Evolutionary conservation across 108 stramenopile species (phyloP).

Genomic region (Nitzschia sp.): DNA sequence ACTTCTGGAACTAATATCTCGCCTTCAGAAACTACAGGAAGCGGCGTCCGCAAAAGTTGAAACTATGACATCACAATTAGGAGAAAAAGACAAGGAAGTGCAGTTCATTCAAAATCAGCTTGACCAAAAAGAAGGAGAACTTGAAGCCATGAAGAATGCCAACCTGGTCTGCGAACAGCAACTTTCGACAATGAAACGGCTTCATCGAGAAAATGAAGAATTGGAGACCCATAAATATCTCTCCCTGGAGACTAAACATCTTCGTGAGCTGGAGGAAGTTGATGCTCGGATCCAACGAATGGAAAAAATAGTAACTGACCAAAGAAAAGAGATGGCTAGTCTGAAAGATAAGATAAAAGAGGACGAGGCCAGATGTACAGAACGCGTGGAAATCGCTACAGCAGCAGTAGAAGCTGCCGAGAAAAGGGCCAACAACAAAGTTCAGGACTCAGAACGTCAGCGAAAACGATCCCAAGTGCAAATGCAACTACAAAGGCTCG

Average conservation of each 20-base stretch:
- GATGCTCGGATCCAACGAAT: background rate
- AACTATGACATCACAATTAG: background rate
- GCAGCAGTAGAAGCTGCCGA: constrained; percentile 22
- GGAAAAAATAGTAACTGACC: background rate
- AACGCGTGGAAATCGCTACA: constrained; percentile 18
- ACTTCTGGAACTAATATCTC: background rate
- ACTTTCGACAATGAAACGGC: background rate
- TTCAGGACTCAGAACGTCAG: background rate
- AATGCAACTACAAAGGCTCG: background rate
- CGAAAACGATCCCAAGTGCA: constrained; percentile 2
- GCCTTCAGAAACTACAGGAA: background rate
- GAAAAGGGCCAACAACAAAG: background rate
- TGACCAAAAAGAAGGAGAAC: background rate
- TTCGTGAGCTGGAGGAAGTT: background rate
- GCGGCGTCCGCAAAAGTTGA: background rate
- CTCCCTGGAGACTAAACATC: background rate
- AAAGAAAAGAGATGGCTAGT: background rate
- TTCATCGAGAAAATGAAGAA: background rate
- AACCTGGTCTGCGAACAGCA: background rate
- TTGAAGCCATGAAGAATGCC: background rate
- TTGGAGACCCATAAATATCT: background rate
- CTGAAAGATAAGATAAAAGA: background rate
- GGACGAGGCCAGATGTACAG: background rate
- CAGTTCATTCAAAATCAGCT: background rate
- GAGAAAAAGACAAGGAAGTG: background rate